Conservation (phyloP, 192 early-diverging fungal species). For the Coemansia sp. region DNA sequence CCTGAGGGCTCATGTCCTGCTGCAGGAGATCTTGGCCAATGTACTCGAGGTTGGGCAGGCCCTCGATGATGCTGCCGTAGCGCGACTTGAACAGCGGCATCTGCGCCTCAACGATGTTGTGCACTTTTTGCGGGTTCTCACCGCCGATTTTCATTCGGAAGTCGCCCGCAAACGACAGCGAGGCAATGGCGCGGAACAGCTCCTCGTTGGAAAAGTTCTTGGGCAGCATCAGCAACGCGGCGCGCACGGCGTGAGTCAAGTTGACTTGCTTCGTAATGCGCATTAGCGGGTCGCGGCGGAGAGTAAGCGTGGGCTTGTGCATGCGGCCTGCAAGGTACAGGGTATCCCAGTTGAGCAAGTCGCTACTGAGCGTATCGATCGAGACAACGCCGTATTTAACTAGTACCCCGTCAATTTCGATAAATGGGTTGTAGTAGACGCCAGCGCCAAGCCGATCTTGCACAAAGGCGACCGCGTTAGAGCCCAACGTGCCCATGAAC, state of each 20-base stretch:
- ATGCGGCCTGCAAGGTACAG: slow-evolving; percentile 96
- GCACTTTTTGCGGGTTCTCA: slow-evolving; percentile 96
- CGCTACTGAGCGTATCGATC: slow-evolving; percentile 82
- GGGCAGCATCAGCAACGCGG: slow-evolving; percentile 84
- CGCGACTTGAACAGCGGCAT: slow-evolving; percentile 54
- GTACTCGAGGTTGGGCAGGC: slow-evolving; percentile 50
- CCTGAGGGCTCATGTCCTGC: slow-evolving; percentile 66
- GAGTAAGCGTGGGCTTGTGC: slow-evolving; percentile 82
- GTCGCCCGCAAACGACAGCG: slow-evolving; percentile 90
- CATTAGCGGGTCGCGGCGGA: slow-evolving; percentile 53
- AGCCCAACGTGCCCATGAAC: slow-evolving; percentile 73
- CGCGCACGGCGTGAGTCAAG: slow-evolving; percentile 79
- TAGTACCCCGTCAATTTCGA: slow-evolving; percentile 79
- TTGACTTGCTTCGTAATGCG: slow-evolving; percentile 74
- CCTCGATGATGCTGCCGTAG: slow-evolving; percentile 55
- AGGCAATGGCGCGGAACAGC: slow-evolving; percentile 81
- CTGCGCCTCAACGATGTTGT: slow-evolving; percentile 88
- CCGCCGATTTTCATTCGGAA: slow-evolving; percentile 91
- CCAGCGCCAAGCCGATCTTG: slow-evolving; percentile 90
- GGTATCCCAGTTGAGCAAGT: slow-evolving; percentile 93
- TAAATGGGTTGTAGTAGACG: slow-evolving; percentile 95
- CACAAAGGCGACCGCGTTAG: slow-evolving; percentile 68
- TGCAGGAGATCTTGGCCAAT: slow-evolving; percentile 51
- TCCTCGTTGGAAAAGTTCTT: slow-evolving; percentile 79
- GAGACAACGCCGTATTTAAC: slow-evolving; percentile 98